Base-by-base conservation (phyloP, 495 filamentous ascomycete species). In the Trichoderma erinaceum region DNA sequence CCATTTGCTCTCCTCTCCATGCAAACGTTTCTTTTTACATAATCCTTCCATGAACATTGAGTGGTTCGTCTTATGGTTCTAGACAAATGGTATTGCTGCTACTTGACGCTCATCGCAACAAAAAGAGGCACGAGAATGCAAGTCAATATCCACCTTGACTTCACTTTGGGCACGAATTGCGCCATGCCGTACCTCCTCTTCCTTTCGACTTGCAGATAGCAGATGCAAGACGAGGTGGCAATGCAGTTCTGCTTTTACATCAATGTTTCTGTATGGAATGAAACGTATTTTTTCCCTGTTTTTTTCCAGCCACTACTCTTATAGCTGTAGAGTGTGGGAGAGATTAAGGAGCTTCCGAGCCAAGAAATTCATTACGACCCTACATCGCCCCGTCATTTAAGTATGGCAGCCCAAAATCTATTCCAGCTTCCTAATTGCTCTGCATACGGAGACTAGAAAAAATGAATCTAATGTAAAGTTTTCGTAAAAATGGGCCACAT, bases 171-270 rank as follows among this genome's bases (percentile, higher is more conserved):
- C 48, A 52, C n/a, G 18, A 23, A 52, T 52, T 10, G 18, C 21
- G 4, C 18, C 21, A 52, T 11, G 43, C 29, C 29, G 25, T 23
- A 1, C 18, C 18, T 6, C n/a, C n/a, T 38, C n/a, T 18, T 21
- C 25, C 18, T 21, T 23, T 23, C 21, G 3, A 52, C 35, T 25
- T 21, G 48, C 48, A 52, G 21, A 3, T 11, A 23, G 48, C 8
- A 52, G 10, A 52, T 52, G 48, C 48, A 52, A 23, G 48, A n/a
- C 48, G 21, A 52, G 48, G 18, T 52, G 48, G 48, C 48, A 52
- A 52, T 23, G 48, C 48, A 23, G 18, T 11, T 23, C n/a, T 21
- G 7, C n/a, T 18, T 52, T 21, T 4, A 4, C 18, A 52, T 21
- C 6, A 23, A 12, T 15, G 21, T 6, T 23, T 10, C 48, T 52